Base-by-base conservation (phyloP, 1,139 yeast genomes). In the Citeromyces hawaiiensis region DNA sequence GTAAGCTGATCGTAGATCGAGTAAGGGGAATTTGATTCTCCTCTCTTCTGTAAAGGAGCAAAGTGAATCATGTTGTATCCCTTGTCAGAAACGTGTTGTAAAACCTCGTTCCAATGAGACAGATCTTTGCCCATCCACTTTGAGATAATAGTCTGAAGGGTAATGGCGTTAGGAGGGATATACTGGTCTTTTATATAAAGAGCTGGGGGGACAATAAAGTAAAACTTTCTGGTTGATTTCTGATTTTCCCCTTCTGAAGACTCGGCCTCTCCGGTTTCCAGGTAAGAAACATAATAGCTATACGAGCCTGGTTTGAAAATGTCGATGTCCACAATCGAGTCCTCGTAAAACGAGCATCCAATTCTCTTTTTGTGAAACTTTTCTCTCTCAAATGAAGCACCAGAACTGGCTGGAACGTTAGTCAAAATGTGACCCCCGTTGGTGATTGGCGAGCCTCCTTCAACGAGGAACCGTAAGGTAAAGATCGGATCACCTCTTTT, bases 31-130 rank as follows among this genome's bases (percentile, higher is more conserved):
- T 88, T 72, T 1, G 95, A 83, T 42, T 70, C 79, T 21, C 98
- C 98, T 39, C 97, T 69, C 46, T 77, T 63, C 58, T 88, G 96
- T 46, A 91, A 66, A 0, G 98, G 98, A 2, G 97, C 87, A 56
- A 91, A 91, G 61, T 91, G 98, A 37, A 91, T 65, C 96, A 88
- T 85, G 57, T 91, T 91, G 64, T 88, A 91, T 15, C 93, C 91
- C 58, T 91, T 91, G 8, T 60, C 56, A 14, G 77, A 62, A 36
- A 91, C 71, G 39, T 72, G 70, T 3, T 58, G 54, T 44, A 91
- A 81, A 43, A 83, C 63, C 1, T 61, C 54, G 43, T 74, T 73
- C 97, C 97, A 91, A 25, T 72, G 54, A 39, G 48, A 55, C 36
- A 51, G 54, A 48, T 66, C 60, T 9, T 75, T 70, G 1, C 96